Evolutionary conservation across 352 stramenopile genomes (phyloP), one percentile per base, ranked within the genome.

Genomic region (Pythium sukuiense): DNA sequence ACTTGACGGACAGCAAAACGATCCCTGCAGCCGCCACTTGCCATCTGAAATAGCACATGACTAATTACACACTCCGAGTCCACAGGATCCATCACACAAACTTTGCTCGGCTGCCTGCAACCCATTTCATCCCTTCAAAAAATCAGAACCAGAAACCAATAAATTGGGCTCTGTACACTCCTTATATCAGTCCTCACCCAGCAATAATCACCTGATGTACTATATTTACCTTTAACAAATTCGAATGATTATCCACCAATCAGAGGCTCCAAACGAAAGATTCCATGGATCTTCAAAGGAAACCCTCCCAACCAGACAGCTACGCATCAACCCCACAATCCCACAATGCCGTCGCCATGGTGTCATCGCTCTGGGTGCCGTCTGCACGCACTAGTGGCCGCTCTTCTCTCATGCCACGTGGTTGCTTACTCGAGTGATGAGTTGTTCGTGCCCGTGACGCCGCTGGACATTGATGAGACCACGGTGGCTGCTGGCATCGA

Each of bases 401-500:
- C 24, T 14, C 53, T 39, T 27, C 20, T 61, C 2, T 61, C 55
- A 20, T 52, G 8, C 35, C 3, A 4, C 2, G 7, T 6, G 24
- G 35, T 8, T 2, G 18, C 37, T 24, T 33, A 12, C 29, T 11
- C 43, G 54, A 26, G 13, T 26, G 24, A 30, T 16, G 61, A 68
- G 16, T 11, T 37, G 39, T 18, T 62, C 43, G 43, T 45, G 27
- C 32, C 46, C 43, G 67, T 89, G 41, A 72, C 72, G 32, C 80
- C 86, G n/a, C 55, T 88, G 61, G 85, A 94, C 55, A 86, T 89
- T 53, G 84, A 91, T 54, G 86, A 92, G 62, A 90, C 77, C 37
- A 89, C 71, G 43, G 85, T 94, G 60, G 84, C 84, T 2, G 82
- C 82, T 0, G 86, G 86, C 62, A 84, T 92, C 64, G 81, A 88